Percentiles rank a stretch among this genome's conserved stretches.
phyloP scores from a whole-genome alignment of 768 basidiomycete genomes.

The Pholiota microspora region DNA sequence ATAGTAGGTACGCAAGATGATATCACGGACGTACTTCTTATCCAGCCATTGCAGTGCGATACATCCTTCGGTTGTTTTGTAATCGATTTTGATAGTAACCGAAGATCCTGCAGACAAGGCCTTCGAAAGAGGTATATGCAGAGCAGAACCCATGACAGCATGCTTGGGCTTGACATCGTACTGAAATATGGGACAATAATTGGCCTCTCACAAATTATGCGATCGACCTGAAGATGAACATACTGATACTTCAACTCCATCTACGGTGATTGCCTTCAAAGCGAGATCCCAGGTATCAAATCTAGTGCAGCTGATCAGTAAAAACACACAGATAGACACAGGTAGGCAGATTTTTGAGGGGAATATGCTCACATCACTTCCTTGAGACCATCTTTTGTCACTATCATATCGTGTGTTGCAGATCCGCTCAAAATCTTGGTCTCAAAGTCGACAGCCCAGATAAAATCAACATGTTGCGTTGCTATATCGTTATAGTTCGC shows the following conservation, averaged over 20 bases:
- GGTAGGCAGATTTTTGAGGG: background rate
- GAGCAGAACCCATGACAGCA: slow-evolving; percentile 73
- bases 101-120: slow-evolving; percentile 39
- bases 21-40: slow-evolving; percentile 68
- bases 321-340: background rate
- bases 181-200: slow-evolving; percentile 28
- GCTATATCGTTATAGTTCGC: slow-evolving; percentile 73
- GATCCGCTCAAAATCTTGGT: slow-evolving; percentile 59
- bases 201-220: background rate
- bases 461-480: slow-evolving; percentile 66
- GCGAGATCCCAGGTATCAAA: slow-evolving; percentile 77
- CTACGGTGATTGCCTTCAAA: slow-evolving; percentile 53
- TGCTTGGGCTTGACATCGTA: slow-evolving; percentile 56
- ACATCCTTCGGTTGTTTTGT: slow-evolving; percentile 70
- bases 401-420: slow-evolving; percentile 59
- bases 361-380: slow-evolving; percentile 54
- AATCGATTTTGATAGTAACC: slow-evolving; percentile 57
- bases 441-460: slow-evolving; percentile 79
- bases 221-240: slow-evolving; percentile 19
- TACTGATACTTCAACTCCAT: slow-evolving; percentile 47
- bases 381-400: slow-evolving; percentile 48
- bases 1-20: background rate
- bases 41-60: slow-evolving; percentile 88
- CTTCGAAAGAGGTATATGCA: slow-evolving; percentile 57
- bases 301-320: no score